Conservation (phyloP, 176 grass and related monocot species). For the Eleusine indica region DNA sequence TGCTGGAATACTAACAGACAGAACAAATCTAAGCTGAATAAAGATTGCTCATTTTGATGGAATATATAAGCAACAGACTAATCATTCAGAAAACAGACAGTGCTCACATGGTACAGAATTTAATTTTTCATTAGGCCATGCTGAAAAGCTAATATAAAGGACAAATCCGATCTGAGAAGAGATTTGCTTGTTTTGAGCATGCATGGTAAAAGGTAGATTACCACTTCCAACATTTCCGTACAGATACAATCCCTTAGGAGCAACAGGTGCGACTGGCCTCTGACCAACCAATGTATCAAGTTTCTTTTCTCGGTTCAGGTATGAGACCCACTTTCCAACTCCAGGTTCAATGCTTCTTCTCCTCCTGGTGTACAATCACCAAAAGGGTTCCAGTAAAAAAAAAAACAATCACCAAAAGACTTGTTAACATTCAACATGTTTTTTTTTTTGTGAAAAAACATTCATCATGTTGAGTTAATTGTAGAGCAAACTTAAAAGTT, state of each 20-base stretch:
- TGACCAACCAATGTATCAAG: conserved; percentile 72
- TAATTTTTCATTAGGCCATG: background rate
- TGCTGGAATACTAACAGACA: background rate
- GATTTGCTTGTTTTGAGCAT: background rate
- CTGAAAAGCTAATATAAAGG: background rate
- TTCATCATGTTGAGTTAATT: background rate
- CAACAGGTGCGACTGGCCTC: conserved; percentile 62
- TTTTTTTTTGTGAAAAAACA: too few species aligned
- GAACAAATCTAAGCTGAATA: background rate
- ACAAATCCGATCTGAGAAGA: background rate
- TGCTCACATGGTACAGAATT: background rate
- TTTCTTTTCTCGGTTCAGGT: conserved; percentile 88
- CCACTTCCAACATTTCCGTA: conserved; percentile 97
- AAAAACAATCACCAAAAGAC: conserved; percentile 9
- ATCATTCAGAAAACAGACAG: background rate
- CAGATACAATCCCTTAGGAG: conserved; percentile 90
- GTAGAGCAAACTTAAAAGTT: conserved; percentile 8
- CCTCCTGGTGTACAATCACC: conserved; percentile 53
- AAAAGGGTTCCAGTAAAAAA: background rate
- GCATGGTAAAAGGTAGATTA: conserved; percentile 45
- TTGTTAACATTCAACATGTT: background rate
- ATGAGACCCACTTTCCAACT: conserved; percentile 94
- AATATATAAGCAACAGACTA: background rate
- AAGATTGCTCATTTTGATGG: background rate
- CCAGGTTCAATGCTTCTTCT: conserved; percentile 74